Evolutionary conservation across 1,284 basidiomycete species (phyloP).

Genomic region (Melampsora allii-populina): DNA sequence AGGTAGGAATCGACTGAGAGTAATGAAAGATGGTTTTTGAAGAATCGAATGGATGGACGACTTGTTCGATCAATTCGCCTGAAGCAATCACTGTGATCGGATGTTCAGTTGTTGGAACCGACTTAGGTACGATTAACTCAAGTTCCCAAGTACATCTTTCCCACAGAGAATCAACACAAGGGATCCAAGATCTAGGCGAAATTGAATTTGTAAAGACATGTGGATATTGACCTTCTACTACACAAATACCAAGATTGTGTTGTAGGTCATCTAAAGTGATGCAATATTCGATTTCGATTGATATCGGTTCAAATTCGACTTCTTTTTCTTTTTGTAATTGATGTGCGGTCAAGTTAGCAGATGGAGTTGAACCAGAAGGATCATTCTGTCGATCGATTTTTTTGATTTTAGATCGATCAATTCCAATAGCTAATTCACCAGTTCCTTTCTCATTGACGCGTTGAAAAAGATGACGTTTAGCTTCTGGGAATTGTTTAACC

Average conservation of each 20-base stretch:
- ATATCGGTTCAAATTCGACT: constrained; percentile 70
- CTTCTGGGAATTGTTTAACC: constrained; percentile 43
- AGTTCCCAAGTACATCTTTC: constrained; percentile 99
- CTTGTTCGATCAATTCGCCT: constrained; percentile 90
- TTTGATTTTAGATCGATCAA: constrained; percentile 54
- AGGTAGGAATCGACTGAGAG: constrained; percentile 79
- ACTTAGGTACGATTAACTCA: constrained; percentile 85
- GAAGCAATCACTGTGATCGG: constrained; percentile 79
- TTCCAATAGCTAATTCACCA: constrained; percentile 50
- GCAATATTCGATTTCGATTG: constrained; percentile 72
- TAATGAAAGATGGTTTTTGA: constrained; percentile 94
- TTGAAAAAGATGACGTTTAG: constrained; percentile 40
- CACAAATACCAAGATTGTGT: constrained; percentile 80
- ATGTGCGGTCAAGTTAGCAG: not conserved
- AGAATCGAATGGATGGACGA: constrained; percentile 88
- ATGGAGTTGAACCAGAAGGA: not conserved
- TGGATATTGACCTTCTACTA: constrained; percentile 73
- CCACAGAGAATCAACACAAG: constrained; percentile 92
- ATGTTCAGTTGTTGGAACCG: not conserved
- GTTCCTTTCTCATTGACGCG: constrained; percentile 42
- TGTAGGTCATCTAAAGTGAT: constrained; percentile 59
- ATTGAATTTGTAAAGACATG: constrained; percentile 91
- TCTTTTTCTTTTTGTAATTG: constrained; percentile 40
- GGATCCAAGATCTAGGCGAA: constrained; percentile 92
- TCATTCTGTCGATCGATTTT: constrained; percentile 46